Conservation (phyloP, 352 stramenopile genomes). For the Phytophthora kernoviae region DNA sequence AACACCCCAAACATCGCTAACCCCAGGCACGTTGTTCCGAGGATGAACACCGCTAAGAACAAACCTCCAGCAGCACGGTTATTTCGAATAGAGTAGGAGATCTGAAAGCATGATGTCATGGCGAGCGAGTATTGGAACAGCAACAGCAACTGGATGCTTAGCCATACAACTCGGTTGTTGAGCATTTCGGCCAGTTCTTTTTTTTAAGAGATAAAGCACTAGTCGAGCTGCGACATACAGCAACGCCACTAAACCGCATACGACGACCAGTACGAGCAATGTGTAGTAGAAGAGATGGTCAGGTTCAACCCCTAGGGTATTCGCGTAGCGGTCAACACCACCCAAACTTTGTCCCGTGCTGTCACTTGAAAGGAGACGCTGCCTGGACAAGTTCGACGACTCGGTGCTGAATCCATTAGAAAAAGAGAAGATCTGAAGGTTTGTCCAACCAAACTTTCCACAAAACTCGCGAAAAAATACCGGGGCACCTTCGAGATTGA, state of each 20-base stretch:
- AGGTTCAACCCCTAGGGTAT: slow-evolving; percentile 38
- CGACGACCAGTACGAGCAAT: slow-evolving; percentile 31
- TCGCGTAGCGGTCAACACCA: slow-evolving; percentile 46
- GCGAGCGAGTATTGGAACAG: slow-evolving; percentile 51
- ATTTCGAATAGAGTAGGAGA: slow-evolving; percentile 34
- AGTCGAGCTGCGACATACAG: slow-evolving; percentile 41
- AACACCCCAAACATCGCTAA: slow-evolving; percentile 46
- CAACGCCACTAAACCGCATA: slow-evolving; percentile 28
- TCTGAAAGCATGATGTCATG: slow-evolving; percentile 57
- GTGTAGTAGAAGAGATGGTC: slow-evolving; percentile 63
- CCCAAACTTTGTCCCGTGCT: slow-evolving; percentile 16
- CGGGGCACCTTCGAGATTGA: slow-evolving; percentile 47
- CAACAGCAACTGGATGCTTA: slow-evolving; percentile 42
- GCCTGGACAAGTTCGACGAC: background rate
- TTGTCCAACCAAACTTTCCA: slow-evolving; percentile 57
- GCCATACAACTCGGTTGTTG: slow-evolving; percentile 49
- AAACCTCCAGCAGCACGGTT: slow-evolving; percentile 21
- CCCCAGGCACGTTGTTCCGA: slow-evolving; percentile 34
- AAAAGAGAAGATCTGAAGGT: slow-evolving; percentile 50
- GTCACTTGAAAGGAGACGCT: slow-evolving; percentile 14
- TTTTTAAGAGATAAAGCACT: slow-evolving; percentile 23
- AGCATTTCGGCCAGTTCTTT: slow-evolving; percentile 28
- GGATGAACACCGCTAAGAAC: slow-evolving; percentile 36
- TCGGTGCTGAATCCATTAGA: background rate
- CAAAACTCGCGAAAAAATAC: slow-evolving; percentile 55